phyloP scores from a whole-genome alignment of 108 stramenopile species.

The Nannochloropsis salina region DNA sequence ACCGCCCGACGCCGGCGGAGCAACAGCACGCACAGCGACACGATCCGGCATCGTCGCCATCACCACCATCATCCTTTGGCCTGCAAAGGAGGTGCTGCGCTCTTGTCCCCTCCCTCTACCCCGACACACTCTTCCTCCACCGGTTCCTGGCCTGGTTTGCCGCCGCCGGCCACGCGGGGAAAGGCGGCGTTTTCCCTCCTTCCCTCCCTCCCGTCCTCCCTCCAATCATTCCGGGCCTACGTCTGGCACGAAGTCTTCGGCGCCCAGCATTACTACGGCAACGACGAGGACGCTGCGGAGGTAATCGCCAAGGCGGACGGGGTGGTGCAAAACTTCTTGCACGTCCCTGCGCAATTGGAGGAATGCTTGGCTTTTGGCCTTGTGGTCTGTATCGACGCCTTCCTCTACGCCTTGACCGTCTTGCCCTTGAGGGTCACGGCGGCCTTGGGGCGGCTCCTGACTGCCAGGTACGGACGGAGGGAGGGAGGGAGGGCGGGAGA shows the following conservation, averaged over 20 bases:
- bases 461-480: conserved; percentile 55
- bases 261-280: neutral
- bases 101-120: neutral
- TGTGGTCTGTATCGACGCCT: conserved; percentile 81
- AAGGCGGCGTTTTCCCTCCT: neutral
- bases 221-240: neutral
- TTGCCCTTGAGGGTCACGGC: conserved; percentile 62
- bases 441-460: conserved; percentile 26
- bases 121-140: neutral
- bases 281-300: neutral
- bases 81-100: neutral
- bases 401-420: conserved; percentile 81
- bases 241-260: neutral
- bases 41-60: neutral
- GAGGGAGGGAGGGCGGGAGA: conserved; percentile 18
- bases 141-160: neutral
- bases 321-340: conserved; percentile 86
- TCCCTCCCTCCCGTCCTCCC: neutral
- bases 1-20: neutral
- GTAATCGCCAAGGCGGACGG: conserved; percentile 26
- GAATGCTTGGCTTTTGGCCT: conserved; percentile 75
- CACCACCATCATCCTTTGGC: neutral
- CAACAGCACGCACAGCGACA: neutral
- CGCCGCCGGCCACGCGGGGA: neutral
- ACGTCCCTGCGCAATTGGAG: conserved; percentile 80